Evolutionary conservation across 805 yeast species (phyloP), one percentile per base, ranked within the genome.

Genomic region (Yarrowia hollandica): DNA sequence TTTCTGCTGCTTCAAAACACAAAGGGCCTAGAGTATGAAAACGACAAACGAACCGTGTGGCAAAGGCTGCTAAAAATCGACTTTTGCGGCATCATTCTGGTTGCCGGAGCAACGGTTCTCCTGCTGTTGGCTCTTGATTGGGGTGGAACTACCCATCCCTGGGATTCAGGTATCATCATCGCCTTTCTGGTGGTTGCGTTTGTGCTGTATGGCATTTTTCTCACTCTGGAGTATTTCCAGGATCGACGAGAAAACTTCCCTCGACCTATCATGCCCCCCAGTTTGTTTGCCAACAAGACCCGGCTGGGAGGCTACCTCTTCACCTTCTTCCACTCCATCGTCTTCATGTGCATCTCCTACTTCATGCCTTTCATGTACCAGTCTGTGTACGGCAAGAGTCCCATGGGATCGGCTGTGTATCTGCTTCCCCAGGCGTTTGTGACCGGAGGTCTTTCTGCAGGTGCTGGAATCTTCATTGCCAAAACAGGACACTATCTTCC

Each of bases 81-180:
- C 68, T 79, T 77, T 62, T 63, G 71, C 7, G 89, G 89, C 0
- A 74, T 79, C 12, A 71, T 81, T 31, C 72, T 83, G 4, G 74
- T 80, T 1, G 77, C 80, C 0, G 72, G 77, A 23, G 78, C 82
- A 0, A 67, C 83, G 3, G 64, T 62, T 25, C 37, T 65, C 15
- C 48, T 83, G 14, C 72, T 82, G 75, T 69, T 78, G 44, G 86
- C 77, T 0, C 67, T 83, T 23, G 77, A 84, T 1, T 79, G 81
- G 68, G 86, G 86, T 19, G 82, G 83, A 5, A 67, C 70, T 35
- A 72, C 75, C 30, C 75, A 69, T 64, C 67, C 79, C 1, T 84
- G 88, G 88, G 67, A 70, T 8, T 79, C 85, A 0, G 79, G 80
- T 3, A 75, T 79, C 5, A 79, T 82, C 7, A 76, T 81, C 11